These are phyloP conservation scores for Anthoceros angustus DNA, from an alignment of 225 moss, liverwort and hornwort genomes.

Conservation along the genomic window DNA sequence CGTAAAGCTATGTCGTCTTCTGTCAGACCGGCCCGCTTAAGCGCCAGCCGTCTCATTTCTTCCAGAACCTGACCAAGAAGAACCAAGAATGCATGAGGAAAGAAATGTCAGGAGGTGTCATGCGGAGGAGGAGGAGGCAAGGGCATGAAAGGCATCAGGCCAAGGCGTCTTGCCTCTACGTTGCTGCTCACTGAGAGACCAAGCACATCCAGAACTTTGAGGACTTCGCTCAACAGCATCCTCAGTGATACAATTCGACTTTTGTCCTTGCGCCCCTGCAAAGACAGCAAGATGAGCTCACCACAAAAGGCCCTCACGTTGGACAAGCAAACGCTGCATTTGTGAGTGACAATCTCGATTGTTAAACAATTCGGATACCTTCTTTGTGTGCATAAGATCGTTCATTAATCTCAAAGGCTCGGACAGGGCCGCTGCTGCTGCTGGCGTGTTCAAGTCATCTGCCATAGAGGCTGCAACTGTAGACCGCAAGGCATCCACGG, in stretches of 20 bases:
- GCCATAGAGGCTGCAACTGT: conserved; percentile 56
- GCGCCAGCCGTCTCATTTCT: conserved; percentile 52
- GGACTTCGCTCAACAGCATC: conserved; percentile 34
- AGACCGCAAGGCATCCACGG: conserved; percentile 28
- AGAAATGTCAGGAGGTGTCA: neutral
- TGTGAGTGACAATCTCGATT: neutral
- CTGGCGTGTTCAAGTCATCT: conserved; percentile 85
- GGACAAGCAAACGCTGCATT: neutral
- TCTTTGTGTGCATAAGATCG: conserved; percentile 77
- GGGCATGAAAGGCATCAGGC: too few relatives aligned
- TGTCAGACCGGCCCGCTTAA: conserved; percentile 74
- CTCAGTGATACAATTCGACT: conserved; percentile 55
- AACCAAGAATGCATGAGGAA: neutral
- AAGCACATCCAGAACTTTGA: conserved; percentile 37
- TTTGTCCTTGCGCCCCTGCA: conserved; percentile 87
- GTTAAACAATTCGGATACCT: conserved; percentile 24
- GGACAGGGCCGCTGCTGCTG: conserved; percentile 66
- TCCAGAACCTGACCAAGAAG: conserved; percentile 35
- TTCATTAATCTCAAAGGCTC: conserved; percentile 82
- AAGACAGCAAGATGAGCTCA: neutral
- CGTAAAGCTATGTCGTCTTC: conserved; percentile 42
- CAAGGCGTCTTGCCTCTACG: conserved; percentile 26
- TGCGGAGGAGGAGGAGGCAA: neutral
- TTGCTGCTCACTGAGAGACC: conserved; percentile 58
- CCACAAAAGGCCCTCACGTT: neutral